phyloP scores from a whole-genome alignment of 345 rosid genomes.

The Moricandia arvensis region DNA sequence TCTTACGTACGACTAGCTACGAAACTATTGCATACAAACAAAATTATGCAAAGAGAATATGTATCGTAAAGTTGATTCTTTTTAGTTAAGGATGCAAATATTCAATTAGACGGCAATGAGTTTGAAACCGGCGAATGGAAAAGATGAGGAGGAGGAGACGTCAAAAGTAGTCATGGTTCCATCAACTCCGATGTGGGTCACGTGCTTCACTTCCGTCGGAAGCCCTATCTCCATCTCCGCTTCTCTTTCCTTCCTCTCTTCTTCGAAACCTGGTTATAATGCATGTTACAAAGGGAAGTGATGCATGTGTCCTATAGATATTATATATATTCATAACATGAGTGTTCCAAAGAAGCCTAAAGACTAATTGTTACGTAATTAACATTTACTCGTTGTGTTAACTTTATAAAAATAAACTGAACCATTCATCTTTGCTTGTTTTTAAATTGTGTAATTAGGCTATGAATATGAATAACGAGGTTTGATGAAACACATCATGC shows the following conservation, averaged over 20 bases:
- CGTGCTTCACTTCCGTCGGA: conserved; percentile 86
- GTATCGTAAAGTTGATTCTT: neutral
- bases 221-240: conserved; percentile 60
- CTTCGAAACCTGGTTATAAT: conserved; percentile 50
- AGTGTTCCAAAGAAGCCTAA: too few relatives aligned
- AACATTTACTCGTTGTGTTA: too few relatives aligned
- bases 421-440: too few relatives aligned
- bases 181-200: conserved; percentile 78
- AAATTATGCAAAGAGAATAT: neutral
- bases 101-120: conserved; percentile 19
- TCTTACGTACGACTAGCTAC: too few relatives aligned
- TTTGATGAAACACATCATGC: too few relatives aligned
- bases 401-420: too few relatives aligned
- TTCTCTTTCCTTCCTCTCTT: conserved; percentile 50
- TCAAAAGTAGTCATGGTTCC: conserved; percentile 43
- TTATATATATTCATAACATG: too few relatives aligned
- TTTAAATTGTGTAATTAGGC: too few relatives aligned
- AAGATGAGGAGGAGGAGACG: conserved; percentile 8
- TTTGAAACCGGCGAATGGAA: conserved; percentile 21
- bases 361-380: too few relatives aligned
- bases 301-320: neutral
- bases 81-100: neutral
- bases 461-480: too few relatives aligned
- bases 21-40: too few relatives aligned
- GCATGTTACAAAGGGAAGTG: neutral